Evolutionary conservation across 148 eudicot genomes (phyloP), one percentile per base, ranked within the genome.

Genomic region (Camellia lanceoleosa): DNA sequence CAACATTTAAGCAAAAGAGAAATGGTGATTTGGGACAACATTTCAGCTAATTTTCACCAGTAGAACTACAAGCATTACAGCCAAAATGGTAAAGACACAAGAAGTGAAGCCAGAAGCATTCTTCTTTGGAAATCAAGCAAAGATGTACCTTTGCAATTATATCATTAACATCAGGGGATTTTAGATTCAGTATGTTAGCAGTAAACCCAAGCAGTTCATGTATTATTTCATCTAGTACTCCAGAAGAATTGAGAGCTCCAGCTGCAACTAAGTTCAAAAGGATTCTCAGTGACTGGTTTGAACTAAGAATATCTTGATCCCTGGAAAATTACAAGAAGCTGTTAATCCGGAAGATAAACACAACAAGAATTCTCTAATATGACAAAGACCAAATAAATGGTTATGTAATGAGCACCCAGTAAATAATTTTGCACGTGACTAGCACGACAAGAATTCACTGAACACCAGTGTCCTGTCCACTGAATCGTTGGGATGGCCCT

Each of bases 191-290:
- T 83, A 90, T 60, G 70, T 87, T 82, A 73, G 92, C 85, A 82
- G 87, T 83, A 76, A 91, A 83, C 10, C 90, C 91, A 83, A 97
- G 91, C 78, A 94, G 97, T 87, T 89, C 94, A 81, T 85, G 83
- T 54, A 82, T 85, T 51, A 94, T 90, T 87, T 92, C 95, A 83
- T 94, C 91, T 69, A 90, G 85, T 20, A 85, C 74, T 58, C 83
- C 91, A 85, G 75, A 74, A 79, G 88, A 85, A 83, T 71, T 61
- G 76, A 97, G 78, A 78, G 97, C 97, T 61, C 92, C 94, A 80
- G 97, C 97, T 51, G 92, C 93, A 52, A 90, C 91, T 84, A 97
- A 73, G 84, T 94, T 97, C 71, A 90, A 82, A 81, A 97, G 94
- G 83, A 92, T 97, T 87, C 93, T 89, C 73, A 97, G 81, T 16